These are phyloP conservation scores for Trichophyton simii DNA, from an alignment of 2,329 filamentous ascomycete species.

Conservation along the genomic window DNA sequence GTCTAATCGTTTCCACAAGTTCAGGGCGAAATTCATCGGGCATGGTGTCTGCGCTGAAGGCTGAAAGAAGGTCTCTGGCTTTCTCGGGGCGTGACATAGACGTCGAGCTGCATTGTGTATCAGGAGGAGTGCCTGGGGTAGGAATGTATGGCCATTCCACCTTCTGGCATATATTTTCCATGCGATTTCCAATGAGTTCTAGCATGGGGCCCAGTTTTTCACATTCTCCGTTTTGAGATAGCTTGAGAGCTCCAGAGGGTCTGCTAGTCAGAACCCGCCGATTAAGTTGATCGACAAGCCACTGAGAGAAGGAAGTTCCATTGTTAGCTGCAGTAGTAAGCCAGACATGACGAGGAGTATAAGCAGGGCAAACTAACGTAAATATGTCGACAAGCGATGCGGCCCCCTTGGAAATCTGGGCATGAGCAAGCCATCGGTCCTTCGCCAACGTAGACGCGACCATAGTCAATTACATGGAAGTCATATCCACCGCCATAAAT, in stretches of 20 bases:
- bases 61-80: constrained; percentile 35
- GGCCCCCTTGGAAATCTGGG: constrained; percentile 20
- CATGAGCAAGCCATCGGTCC: constrained; percentile 26
- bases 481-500: constrained; percentile 21
- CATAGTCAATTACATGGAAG: constrained; percentile 27
- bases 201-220: constrained; percentile 22
- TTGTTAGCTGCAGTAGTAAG: constrained; percentile 5
- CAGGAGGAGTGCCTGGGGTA: constrained; percentile 13
- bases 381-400: constrained; percentile 30
- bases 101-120: constrained; percentile 2
- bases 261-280: constrained; percentile 22
- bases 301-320: constrained; percentile 18
- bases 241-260: constrained; percentile 19
- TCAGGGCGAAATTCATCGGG: constrained; percentile 33
- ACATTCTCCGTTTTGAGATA: constrained; percentile 23
- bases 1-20: constrained; percentile 24
- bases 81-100: constrained; percentile 29
- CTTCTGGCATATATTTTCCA: constrained; percentile 23
- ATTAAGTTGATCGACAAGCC: constrained; percentile 32
- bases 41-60: constrained; percentile 29
- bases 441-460: constrained; percentile 22
- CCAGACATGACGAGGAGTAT: constrained; percentile 5
- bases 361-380: constrained; percentile 22
- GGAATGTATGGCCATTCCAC: constrained; percentile 26
- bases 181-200: constrained; percentile 21